Evolutionary conservation across 2,329 filamentous ascomycete species (phyloP).

Genomic region (Keithomyces neogunnii): DNA sequence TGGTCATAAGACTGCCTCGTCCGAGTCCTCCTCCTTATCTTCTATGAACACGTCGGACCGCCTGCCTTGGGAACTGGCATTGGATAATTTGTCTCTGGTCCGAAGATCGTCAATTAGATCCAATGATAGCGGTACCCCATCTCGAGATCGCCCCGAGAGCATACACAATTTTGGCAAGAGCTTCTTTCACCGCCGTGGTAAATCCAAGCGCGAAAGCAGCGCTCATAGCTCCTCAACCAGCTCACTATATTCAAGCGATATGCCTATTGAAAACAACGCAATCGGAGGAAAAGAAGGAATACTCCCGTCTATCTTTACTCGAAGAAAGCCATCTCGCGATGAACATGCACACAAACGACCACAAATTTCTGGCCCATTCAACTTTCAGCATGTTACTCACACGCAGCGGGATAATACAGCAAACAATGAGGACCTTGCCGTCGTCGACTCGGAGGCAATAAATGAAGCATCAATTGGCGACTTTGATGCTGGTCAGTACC

Average conservation of each 20-base stretch:
- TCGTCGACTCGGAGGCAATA: neutral
- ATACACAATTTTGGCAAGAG: conserved; percentile 51
- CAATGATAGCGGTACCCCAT: conserved; percentile 41
- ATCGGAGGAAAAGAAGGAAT: conserved; percentile 32
- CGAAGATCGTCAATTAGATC: conserved; percentile 50
- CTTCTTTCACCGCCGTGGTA: conserved; percentile 47
- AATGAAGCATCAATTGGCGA: neutral
- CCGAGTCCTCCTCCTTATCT: conserved; percentile 45
- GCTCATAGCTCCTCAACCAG: conserved; percentile 37
- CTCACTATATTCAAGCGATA: conserved; percentile 40
- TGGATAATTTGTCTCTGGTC: conserved; percentile 41
- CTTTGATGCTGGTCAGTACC: neutral
- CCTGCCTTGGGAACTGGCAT: conserved; percentile 39
- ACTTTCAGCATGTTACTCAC: conserved; percentile 58
- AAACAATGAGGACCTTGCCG: conserved; percentile 16
- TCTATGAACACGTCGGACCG: conserved; percentile 33
- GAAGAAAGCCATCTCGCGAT: conserved; percentile 34
- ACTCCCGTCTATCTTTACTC: conserved; percentile 42
- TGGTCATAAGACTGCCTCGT: conserved; percentile 35
- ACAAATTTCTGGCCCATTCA: conserved; percentile 55
- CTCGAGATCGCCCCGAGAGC: conserved; percentile 49
- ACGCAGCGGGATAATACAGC: conserved; percentile 41
- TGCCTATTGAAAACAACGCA: conserved; percentile 24
- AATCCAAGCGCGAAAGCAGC: conserved; percentile 42
- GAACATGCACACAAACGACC: conserved; percentile 30